Evolutionary conservation across 139 green algal species (phyloP), one percentile per base, ranked within the genome.

Genomic region (Coccomyxa sp.): DNA sequence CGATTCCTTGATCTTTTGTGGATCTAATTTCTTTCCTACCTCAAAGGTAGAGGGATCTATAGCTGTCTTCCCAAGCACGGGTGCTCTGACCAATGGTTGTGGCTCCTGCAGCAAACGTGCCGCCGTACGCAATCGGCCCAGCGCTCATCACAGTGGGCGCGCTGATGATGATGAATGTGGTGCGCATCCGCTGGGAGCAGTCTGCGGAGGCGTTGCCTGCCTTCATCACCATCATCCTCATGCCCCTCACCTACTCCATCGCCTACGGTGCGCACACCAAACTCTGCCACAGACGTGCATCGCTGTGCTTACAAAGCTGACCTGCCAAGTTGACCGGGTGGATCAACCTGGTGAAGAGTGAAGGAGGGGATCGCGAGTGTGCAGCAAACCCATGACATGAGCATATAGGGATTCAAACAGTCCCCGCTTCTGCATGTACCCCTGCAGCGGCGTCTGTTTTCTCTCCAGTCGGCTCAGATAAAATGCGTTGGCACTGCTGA

Each of bases 101-200:
- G 71, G 71, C 31, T 31, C 10, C 21, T 82, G 83, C 83, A 87
- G 90, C 92, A 31, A 92, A 86, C 86, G 95, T 98, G 78, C 95
- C 95, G 18, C 92, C 95, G 58, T 97, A 94, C 82, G 95, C 93
- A 25, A 94, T 91, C 13, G 95, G 95, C 13, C 92, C 94, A 1
- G 93, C 94, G 13, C 89, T 98, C 23, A 87, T 96, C 38, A 85
- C 95, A 32, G 92, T 97, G 45, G 85, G 93, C 25, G 85, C 81
- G 31, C 76, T 80, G 75, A 82, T 84, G 77, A 93, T 90, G 82
- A 89, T 85, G 59, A 89, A 92, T 68, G 84, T 88, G 12, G 81
- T 81, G 10, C 81, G 84, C 67, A 91, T 94, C 51, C 82, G 92
- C 25, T 94, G 91, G 92, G 83, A 88, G 51, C 79, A 92, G 81